phyloP scores from a whole-genome alignment of 2,329 filamentous ascomycete species.

The Pezicula carpinea region DNA sequence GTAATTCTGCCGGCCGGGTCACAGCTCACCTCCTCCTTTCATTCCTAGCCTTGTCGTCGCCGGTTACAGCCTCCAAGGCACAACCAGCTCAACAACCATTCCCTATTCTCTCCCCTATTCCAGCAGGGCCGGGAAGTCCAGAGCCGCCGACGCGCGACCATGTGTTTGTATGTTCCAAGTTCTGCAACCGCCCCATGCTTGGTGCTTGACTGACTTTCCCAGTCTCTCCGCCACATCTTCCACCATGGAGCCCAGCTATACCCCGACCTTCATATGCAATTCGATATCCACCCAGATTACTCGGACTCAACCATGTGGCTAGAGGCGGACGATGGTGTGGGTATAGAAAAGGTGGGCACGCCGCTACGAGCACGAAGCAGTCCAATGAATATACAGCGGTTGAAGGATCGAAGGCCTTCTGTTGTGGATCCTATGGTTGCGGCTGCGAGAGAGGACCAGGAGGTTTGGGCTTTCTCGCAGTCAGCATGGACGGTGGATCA shows the following conservation, averaged over 20 bases:
- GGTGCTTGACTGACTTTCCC: conserved; percentile 14
- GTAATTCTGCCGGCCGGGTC: conserved; percentile 56
- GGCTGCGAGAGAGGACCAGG: conserved; percentile 64
- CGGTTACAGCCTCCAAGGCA: conserved; percentile 33
- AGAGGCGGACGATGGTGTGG: conserved; percentile 50
- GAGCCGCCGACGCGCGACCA: conserved; percentile 44
- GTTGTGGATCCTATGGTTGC: conserved; percentile 77
- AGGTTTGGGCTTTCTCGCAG: conserved; percentile 61
- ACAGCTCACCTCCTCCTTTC: conserved; percentile 61
- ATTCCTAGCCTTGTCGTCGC: conserved; percentile 56
- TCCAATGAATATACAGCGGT: conserved; percentile 68
- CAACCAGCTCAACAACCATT: conserved; percentile 38
- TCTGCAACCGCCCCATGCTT: not conserved
- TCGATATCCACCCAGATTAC: conserved; percentile 58
- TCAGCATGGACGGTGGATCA: conserved; percentile 79
- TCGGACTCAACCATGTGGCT: conserved; percentile 53
- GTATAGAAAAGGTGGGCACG: conserved; percentile 44
- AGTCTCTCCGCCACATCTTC: conserved; percentile 80
- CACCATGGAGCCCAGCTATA: conserved; percentile 83
- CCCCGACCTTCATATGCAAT: conserved; percentile 69
- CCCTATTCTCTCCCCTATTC: conserved; percentile 21
- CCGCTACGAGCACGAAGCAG: conserved; percentile 59
- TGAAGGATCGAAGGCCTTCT: conserved; percentile 71
- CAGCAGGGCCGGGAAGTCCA: conserved; percentile 38
- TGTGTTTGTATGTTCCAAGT: conserved; percentile 41